These are phyloP conservation scores for Arctium minus DNA, from an alignment of 129 eudicot genomes.

Conservation along the genomic window DNA sequence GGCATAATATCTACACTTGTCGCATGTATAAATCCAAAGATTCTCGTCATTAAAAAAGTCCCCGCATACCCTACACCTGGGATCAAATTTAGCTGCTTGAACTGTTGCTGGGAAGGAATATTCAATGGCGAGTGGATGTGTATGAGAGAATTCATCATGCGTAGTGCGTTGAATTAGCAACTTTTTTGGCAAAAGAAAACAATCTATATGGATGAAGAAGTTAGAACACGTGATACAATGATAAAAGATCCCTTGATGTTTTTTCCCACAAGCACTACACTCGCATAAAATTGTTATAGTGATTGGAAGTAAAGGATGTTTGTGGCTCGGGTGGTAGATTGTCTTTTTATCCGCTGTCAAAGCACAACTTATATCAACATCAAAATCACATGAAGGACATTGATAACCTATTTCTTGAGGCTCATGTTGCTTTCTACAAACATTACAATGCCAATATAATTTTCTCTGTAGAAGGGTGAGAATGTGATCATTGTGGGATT, in stretches of 20 bases:
- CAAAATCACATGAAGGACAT: no score
- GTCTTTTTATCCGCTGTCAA: neutral
- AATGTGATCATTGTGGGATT: no score
- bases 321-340: neutral
- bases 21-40: conserved; percentile 3
- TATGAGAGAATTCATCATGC: neutral
- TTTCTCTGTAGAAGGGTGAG: no score
- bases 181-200: neutral
- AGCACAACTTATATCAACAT: neutral
- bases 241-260: neutral
- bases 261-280: neutral
- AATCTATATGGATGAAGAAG: neutral
- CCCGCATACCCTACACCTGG: neutral
- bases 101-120: neutral
- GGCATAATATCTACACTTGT: neutral
- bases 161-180: neutral
- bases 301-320: neutral
- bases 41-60: neutral
- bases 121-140: neutral
- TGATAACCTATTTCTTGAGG: no score
- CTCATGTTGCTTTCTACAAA: no score
- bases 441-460: no score
- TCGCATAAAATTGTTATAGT: no score
- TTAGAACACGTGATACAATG: neutral
- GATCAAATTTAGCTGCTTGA: neutral